A percentile compares a stretch with the other conserved stretches of the same genome.
Conservation (phyloP, 306 rosid species). For the Lagenaria siceraria region DNA sequence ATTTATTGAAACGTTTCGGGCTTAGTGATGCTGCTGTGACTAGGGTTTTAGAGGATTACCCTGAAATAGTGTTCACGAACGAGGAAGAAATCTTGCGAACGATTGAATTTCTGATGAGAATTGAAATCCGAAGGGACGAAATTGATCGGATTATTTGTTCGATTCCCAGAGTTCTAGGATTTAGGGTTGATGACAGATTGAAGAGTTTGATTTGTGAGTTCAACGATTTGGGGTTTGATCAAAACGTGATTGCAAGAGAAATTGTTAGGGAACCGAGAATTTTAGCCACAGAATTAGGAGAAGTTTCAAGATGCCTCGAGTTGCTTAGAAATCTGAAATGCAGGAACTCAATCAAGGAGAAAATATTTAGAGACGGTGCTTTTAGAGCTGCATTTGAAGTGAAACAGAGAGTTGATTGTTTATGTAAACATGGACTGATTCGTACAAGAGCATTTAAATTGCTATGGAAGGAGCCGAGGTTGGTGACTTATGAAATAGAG, state of each 20-base stretch:
- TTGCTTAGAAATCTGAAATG: conserved; percentile 55
- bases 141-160: conserved; percentile 30
- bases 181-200: conserved; percentile 46
- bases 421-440: conserved; percentile 53
- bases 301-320: conserved; percentile 43
- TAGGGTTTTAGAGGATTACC: conserved; percentile 45
- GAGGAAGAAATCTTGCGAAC: conserved; percentile 19
- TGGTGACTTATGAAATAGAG: conserved; percentile 41
- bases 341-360: conserved; percentile 38
- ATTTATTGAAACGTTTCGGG: conserved; percentile 35
- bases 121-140: conserved; percentile 29
- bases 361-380: conserved; percentile 31
- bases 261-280: conserved; percentile 43
- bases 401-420: conserved; percentile 58
- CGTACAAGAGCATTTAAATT: conserved; percentile 62
- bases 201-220: conserved; percentile 50
- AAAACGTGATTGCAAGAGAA: conserved; percentile 32
- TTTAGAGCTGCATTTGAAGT: conserved; percentile 65
- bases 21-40: conserved; percentile 19
- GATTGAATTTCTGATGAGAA: conserved; percentile 28
- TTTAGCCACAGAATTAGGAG: conserved; percentile 56
- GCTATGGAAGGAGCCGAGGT: conserved; percentile 71
- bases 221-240: conserved; percentile 35
- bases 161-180: conserved; percentile 46
- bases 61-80: conserved; percentile 27